phyloP scores from a whole-genome alignment of 257 asterid genomes.

The Ilex asprella region DNA sequence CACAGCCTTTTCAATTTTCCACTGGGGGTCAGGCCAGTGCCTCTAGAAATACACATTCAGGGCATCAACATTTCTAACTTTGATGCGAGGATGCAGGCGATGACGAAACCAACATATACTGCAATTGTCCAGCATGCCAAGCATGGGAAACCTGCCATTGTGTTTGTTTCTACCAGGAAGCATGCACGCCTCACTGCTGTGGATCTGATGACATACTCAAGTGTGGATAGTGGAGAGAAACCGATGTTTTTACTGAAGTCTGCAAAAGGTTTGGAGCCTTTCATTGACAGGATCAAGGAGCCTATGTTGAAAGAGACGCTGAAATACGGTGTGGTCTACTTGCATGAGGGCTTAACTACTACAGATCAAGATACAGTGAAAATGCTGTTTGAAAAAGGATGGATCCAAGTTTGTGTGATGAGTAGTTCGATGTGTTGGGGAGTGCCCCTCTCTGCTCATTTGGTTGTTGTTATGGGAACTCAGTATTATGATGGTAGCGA shows the following conservation, averaged over 20 bases:
- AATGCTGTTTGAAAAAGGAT: constrained; percentile 42
- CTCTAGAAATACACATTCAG: constrained; percentile 55
- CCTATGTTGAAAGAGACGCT: constrained; percentile 46
- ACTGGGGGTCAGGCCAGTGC: constrained; percentile 60
- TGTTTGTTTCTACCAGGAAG: constrained; percentile 53
- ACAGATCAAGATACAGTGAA: constrained; percentile 55
- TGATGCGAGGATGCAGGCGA: constrained; percentile 61
- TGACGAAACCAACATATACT: constrained; percentile 56
- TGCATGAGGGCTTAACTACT: constrained; percentile 52
- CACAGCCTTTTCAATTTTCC: constrained; percentile 62
- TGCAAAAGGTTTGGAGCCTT: constrained; percentile 32
- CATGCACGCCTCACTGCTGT: constrained; percentile 59
- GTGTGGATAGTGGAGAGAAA: constrained; percentile 36
- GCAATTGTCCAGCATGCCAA: constrained; percentile 56
- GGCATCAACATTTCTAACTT: constrained; percentile 51
- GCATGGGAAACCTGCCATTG: constrained; percentile 50
- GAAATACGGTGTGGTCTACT: constrained; percentile 45
- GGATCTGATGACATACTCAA: constrained; percentile 56
- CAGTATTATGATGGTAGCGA: constrained; percentile 57
- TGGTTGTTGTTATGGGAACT: constrained; percentile 64
- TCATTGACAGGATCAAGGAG: constrained; percentile 36
- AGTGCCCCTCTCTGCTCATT: constrained; percentile 51
- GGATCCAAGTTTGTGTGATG: constrained; percentile 53
- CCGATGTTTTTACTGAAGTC: constrained; percentile 35
- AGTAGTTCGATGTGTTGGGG: constrained; percentile 62